A percentile compares a stretch with the other conserved stretches of the same genome.
Evolutionary conservation across 2,329 filamentous ascomycete genomes (phyloP).

Genomic region (Trichoderma atroviride): DNA sequence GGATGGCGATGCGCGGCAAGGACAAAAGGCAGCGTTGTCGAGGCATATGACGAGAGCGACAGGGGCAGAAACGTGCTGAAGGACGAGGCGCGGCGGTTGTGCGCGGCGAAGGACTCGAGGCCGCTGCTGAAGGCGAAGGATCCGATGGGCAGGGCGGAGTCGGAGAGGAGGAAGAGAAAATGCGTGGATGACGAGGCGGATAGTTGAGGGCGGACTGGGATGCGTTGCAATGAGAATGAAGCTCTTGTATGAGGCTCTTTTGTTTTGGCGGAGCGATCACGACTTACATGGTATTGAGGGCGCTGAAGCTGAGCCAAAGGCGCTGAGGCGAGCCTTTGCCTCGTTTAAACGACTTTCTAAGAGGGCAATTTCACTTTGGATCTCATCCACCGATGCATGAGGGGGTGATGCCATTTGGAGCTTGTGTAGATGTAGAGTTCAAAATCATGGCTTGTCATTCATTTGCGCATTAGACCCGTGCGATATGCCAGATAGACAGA

Average conservation of each 20-base stretch:
- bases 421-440: constrained; percentile 18
- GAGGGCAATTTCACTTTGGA: constrained; percentile 59
- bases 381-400: constrained; percentile 32
- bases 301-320: constrained; percentile 21
- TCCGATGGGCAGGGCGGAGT: constrained; percentile 79
- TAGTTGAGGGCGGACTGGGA: not conserved
- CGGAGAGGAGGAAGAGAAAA: constrained; percentile 74
- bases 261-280: not conserved
- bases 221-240: not conserved
- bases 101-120: constrained; percentile 79
- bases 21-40: constrained; percentile 73
- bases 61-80: constrained; percentile 70
- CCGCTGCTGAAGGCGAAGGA: constrained; percentile 88
- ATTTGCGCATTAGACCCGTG: constrained; percentile 16
- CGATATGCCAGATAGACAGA: constrained; percentile 3
- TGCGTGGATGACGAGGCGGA: constrained; percentile 49
- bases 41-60: constrained; percentile 71
- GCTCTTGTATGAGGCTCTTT: not conserved
- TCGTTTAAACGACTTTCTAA: constrained; percentile 54
- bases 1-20: constrained; percentile 66
- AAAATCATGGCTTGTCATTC: not conserved
- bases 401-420: constrained; percentile 25
- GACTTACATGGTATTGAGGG: constrained; percentile 2
- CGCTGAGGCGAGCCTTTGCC: constrained; percentile 49
- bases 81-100: constrained; percentile 50